Conservation (phyloP, 2,329 filamentous ascomycete species). For the Trichoderma simmonsii region DNA sequence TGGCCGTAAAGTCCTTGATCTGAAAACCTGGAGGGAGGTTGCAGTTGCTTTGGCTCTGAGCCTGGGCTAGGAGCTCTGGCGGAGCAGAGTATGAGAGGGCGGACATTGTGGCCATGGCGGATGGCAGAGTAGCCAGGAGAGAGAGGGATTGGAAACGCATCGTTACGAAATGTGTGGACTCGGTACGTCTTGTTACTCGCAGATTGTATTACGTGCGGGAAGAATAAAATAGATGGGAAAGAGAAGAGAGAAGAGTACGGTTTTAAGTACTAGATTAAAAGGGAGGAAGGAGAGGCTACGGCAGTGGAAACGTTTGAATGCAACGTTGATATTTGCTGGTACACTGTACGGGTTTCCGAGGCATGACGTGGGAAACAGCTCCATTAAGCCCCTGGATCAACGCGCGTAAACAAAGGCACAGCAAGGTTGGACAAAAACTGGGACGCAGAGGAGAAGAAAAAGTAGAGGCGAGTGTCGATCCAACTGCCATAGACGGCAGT, state of each 20-base stretch:
- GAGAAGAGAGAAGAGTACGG: neutral
- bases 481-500: neutral
- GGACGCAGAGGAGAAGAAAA: neutral
- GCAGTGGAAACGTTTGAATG: neutral
- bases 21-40: constrained; percentile 38
- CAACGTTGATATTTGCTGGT: neutral
- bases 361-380: constrained; percentile 13
- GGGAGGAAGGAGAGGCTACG: neutral
- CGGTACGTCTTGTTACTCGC: neutral
- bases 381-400: constrained; percentile 7
- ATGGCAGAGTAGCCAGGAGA: constrained; percentile 16
- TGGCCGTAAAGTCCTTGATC: constrained; percentile 37
- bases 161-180: neutral
- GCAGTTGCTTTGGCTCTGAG: constrained; percentile 30
- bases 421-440: constrained; percentile 3
- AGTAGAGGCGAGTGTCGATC: constrained; percentile 2
- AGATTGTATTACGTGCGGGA: neutral
- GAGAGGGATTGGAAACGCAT: constrained; percentile 8
- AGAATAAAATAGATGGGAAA: neutral
- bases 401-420: neutral
- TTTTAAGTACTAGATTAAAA: neutral
- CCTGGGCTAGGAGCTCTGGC: constrained; percentile 26
- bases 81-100: constrained; percentile 28
- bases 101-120: constrained; percentile 26
- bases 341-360: neutral